phyloP scores from a whole-genome alignment of 257 asterid species.

The Mentha longifolia region DNA sequence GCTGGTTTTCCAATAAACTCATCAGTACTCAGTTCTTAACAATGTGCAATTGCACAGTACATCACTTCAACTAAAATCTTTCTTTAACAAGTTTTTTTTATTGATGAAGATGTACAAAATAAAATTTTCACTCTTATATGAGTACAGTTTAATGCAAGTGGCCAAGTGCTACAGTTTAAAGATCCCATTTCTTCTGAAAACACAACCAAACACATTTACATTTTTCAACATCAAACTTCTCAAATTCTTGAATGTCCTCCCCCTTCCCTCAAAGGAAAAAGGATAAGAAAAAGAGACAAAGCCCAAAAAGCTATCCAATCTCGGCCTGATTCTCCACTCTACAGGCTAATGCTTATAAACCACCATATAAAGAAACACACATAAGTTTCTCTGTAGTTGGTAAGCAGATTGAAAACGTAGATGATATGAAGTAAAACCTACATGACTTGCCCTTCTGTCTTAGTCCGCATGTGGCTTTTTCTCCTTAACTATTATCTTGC shows the following conservation, averaged over 20 bases:
- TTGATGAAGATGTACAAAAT: constrained; percentile 12
- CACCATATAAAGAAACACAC: constrained; percentile 12
- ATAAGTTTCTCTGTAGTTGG: constrained; percentile 1
- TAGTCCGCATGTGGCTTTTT: constrained; percentile 16
- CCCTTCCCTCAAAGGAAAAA: not conserved
- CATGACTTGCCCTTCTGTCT: constrained; percentile 6
- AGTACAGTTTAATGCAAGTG: constrained; percentile 10
- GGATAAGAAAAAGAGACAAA: not conserved
- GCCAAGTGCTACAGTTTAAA: not conserved
- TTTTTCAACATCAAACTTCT: not conserved
- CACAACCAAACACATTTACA: not conserved
- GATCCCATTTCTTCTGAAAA: not conserved
- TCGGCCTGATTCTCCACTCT: constrained; percentile 14
- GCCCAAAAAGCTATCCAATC: not conserved
- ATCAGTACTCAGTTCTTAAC: constrained; percentile 19
- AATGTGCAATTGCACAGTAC: constrained; percentile 4
- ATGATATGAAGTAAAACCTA: constrained; percentile 7
- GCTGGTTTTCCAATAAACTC: constrained; percentile 22
- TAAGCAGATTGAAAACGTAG: constrained; percentile 12
- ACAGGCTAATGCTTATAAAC: constrained; percentile 12
- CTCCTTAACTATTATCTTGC: constrained; percentile 20
- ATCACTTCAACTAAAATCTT: constrained; percentile 23
- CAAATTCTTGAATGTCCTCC: not conserved
- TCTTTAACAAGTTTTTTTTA: constrained; percentile 6
- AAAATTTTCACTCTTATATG: not conserved